Percentiles rank a stretch among this genome's conserved stretches.
Conservation (phyloP, 2,329 filamentous ascomycete genomes). For the Thyridium curvatum region DNA sequence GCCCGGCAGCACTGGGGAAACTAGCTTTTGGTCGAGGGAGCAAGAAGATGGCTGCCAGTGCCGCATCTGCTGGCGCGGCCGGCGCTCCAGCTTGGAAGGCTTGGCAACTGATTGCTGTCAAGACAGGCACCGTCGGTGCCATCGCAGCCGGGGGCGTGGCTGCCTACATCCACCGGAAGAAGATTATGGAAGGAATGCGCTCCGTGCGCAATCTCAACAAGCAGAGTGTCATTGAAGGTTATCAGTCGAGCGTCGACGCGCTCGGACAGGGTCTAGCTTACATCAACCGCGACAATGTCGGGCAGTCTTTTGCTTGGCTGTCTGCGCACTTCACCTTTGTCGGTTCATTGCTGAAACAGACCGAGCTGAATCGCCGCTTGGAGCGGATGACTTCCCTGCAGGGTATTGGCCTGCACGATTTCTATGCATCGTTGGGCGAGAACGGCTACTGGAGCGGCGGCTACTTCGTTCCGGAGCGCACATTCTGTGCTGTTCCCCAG, state of each 20-base stretch:
- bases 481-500: conserved; percentile 68
- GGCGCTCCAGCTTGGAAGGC: conserved; percentile 38
- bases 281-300: conserved; percentile 52
- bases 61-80: conserved; percentile 10
- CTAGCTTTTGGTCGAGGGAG: conserved; percentile 24
- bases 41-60: conserved; percentile 9
- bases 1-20: conserved; percentile 34
- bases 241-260: conserved; percentile 40
- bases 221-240: conserved; percentile 39
- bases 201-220: conserved; percentile 40
- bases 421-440: conserved; percentile 71
- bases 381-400: conserved; percentile 54
- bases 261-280: conserved; percentile 49
- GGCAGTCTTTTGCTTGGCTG: conserved; percentile 70
- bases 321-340: conserved; percentile 82
- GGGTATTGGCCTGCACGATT: conserved; percentile 64
- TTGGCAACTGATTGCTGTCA: conserved; percentile 64
- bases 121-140: conserved; percentile 74
- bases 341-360: conserved; percentile 67
- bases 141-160: conserved; percentile 76
- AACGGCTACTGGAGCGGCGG: conserved; percentile 58
- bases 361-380: conserved; percentile 64
- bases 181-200: conserved; percentile 47
- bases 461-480: conserved; percentile 60
- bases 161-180: conserved; percentile 70